These are phyloP conservation scores for Cyberlindnera mrakii DNA, from an alignment of 805 yeast species.

Conservation along the genomic window DNA sequence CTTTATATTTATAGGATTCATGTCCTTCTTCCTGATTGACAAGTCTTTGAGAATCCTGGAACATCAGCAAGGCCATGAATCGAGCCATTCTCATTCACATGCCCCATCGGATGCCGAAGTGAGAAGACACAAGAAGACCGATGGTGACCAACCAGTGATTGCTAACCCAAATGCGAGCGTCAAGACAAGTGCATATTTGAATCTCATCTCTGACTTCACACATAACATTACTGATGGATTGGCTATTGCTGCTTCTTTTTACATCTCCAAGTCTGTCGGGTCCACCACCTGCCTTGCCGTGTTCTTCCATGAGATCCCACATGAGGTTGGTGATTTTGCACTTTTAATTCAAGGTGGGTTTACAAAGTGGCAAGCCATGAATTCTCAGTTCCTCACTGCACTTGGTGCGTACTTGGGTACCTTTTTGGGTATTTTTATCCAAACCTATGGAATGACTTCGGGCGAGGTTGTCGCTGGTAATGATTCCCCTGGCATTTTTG, in stretches of 20 bases:
- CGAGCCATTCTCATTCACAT: conserved; percentile 32
- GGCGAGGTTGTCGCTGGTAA: conserved; percentile 1
- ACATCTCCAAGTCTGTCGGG: conserved; percentile 53
- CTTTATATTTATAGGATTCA: conserved; percentile 55
- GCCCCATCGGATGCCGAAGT: conserved; percentile 18
- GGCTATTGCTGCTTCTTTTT: conserved; percentile 68
- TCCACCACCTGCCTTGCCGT: conserved; percentile 66
- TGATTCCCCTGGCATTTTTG: conserved; percentile 35
- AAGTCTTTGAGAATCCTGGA: conserved; percentile 48
- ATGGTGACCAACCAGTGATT: conserved; percentile 25
- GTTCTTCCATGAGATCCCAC: conserved; percentile 74
- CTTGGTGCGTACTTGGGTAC: conserved; percentile 64
- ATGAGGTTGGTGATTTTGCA: conserved; percentile 78
- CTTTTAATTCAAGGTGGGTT: conserved; percentile 64
- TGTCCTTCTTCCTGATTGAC: conserved; percentile 56
- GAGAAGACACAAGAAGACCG: conserved; percentile 17
- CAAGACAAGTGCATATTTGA: conserved; percentile 48
- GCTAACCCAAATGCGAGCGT: conserved; percentile 31
- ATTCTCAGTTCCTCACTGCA: conserved; percentile 61
- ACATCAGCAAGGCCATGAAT: conserved; percentile 26
- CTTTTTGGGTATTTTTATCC: conserved; percentile 53
- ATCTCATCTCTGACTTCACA: conserved; percentile 61
- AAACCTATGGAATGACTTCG: conserved; percentile 27
- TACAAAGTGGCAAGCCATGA: conserved; percentile 58
- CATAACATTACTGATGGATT: conserved; percentile 78